Percentiles rank a stretch among this genome's conserved stretches.
Conservation (phyloP, 352 stramenopile species). For the Globisporangium mamillatum region DNA sequence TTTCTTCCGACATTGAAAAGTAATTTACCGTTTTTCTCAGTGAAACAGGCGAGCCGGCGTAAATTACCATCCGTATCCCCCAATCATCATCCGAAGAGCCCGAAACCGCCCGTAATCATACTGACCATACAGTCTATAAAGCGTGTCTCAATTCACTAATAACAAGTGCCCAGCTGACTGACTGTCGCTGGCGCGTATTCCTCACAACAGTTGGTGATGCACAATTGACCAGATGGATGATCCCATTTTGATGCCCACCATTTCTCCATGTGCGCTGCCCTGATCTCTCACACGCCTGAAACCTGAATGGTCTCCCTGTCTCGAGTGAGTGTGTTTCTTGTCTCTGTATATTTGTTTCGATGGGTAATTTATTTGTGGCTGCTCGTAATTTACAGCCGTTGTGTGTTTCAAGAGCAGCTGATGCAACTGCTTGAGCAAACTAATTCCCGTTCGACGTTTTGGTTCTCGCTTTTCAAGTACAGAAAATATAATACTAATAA, state of each 20-base stretch:
- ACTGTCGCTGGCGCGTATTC: neutral
- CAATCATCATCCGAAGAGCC: neutral
- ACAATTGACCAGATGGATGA: neutral
- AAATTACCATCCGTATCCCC: neutral
- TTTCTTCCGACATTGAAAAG: neutral
- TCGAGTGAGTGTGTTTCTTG: no score
- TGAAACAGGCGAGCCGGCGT: neutral
- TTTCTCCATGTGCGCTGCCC: no score
- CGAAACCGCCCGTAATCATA: neutral
- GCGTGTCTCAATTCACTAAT: neutral
- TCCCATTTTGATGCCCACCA: neutral
- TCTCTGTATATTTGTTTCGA: neutral
- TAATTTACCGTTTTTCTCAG: slow-evolving; percentile 7
- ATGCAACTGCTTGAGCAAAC: neutral
- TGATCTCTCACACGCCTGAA: no score
- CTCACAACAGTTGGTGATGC: neutral
- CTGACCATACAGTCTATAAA: neutral
- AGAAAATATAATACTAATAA: neutral
- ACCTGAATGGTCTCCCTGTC: no score
- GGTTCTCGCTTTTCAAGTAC: neutral
- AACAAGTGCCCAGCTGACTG: neutral
- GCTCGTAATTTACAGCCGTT: neutral
- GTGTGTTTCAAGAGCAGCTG: neutral
- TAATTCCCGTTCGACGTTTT: neutral
- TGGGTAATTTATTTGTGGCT: neutral